Evolutionary conservation across 345 rosid species (phyloP).

Genomic region (Acer campestre): DNA sequence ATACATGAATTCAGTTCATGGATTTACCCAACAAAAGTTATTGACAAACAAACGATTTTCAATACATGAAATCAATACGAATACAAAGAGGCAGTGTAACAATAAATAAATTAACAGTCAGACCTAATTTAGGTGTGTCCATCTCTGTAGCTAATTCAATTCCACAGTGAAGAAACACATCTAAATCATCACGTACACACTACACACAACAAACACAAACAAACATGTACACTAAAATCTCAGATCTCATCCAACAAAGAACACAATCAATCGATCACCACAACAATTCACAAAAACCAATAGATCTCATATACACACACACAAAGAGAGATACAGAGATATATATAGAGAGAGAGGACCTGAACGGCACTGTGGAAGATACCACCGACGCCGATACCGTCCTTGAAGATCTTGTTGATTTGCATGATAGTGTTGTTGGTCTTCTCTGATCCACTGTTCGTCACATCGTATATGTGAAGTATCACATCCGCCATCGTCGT

Average conservation of each 20-base stretch:
- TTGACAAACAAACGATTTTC: background rate
- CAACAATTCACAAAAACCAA: background rate
- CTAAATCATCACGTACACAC: background rate
- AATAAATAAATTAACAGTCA: background rate
- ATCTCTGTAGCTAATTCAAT: background rate
- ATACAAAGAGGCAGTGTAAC: background rate
- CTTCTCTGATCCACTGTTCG: slow-evolving; percentile 96
- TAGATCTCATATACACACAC: slow-evolving; percentile 2
- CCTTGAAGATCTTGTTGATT: slow-evolving; percentile 95
- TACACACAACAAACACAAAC: slow-evolving; percentile 1
- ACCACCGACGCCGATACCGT: slow-evolving; percentile 93
- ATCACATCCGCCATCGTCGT: slow-evolving; percentile 73
- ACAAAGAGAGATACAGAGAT: background rate
- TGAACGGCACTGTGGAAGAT: slow-evolving; percentile 98
- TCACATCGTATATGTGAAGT: slow-evolving; percentile 89
- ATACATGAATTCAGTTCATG: background rate
- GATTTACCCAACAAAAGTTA: background rate
- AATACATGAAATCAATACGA: background rate
- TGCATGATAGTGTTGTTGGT: slow-evolving; percentile 86
- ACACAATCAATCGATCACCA: background rate
- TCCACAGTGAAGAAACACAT: background rate
- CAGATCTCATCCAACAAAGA: slow-evolving; percentile 27
- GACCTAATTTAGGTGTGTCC: slow-evolving; percentile 7
- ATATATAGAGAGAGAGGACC: slow-evolving; percentile 40
- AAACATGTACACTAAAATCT: slow-evolving; percentile 11